Evolutionary conservation across 2,329 filamentous ascomycete genomes (phyloP), one percentile per base, ranked within the genome.

Genomic region (Fusarium incarnatum): DNA sequence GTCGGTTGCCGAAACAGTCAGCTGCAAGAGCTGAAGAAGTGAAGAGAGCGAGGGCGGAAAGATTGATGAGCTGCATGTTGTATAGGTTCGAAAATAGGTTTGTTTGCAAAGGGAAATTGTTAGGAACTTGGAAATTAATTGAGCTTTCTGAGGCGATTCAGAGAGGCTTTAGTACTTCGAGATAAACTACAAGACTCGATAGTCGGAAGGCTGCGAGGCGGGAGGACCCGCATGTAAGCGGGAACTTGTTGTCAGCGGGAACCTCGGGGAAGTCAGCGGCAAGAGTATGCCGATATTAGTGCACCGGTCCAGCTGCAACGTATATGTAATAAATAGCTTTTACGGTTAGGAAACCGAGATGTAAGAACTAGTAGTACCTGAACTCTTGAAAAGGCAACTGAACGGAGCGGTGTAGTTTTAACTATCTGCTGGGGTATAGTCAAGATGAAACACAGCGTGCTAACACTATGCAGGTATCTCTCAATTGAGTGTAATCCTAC

Each of bases 61-160:
- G 16, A 15, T 48, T 70, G 23, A 57, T 23, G 18, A 70, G 23
- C 11, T 70, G 56, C 58, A 70, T 70, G 0, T 13, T 41, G n/a
- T 2, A 23, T n/a, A 22, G 9, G 10, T 37, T 5, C 18, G 10
- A 3, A 37, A n/a, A 11, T 7, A 11, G 5, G 4, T 7, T 11
- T 11, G 3, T 7, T 6, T 37, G 34, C 6, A n/a, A n/a, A 4
- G 3, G 4, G 34, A 11, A 3, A n/a, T n/a, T 7, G 18, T 11
- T 11, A 7, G 18, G 5, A n/a, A n/a, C 5, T 37, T 4, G 30
- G 18, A 4, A 18, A 37, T 37, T 4, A 5, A 11, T 37, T 37
- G 5, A 11, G 9, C 5, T 11, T 18, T 18, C 1, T n/a, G 6
- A 37, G 10, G 3, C 10, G 18, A 37, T 37, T 37, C 2, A 37